Evolutionary conservation across 1,284 basidiomycete species (phyloP), one percentile per base, ranked within the genome.

Genomic region (Cystobasidium slooffiae): DNA sequence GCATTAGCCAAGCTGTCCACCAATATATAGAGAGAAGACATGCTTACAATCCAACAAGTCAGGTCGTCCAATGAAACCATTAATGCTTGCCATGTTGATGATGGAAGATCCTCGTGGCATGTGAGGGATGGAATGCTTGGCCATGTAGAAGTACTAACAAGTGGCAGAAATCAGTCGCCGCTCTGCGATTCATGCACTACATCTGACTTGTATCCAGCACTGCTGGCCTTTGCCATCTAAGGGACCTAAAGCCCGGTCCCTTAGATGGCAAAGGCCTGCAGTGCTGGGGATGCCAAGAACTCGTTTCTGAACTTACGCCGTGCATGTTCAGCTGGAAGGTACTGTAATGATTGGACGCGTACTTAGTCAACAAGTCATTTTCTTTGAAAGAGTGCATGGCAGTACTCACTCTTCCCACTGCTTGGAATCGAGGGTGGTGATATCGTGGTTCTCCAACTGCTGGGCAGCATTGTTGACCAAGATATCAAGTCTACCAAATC

Each of bases 381-480:
- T 31, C 31, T 31, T 2, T 31, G 31, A n/a, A 44, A 46, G 18
- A 51, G 43, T n/a, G 44, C 8, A 20, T 3, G 55, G 18, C 41
- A 82, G 81, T 87, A 88, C 16, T 85, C 85, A 66, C 67, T 86
- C 84, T 61, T 84, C 81, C 86, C 86, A 88, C 75, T 88, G 86
- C 75, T 86, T 83, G 8, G 83, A 82, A 12, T 82, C 77, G 7
- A 88, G 81, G 5, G 85, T 82, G 16, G 82, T 79, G 61, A 88
- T 82, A 74, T 85, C 82, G 14, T 82, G 79, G 74, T 86, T 83
- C 52, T 86, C 84, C 24, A 85, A 81, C 79, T 88, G 87, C 4
- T 86, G 86, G 0, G 84, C 86, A 64, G 86, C 85, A 79, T 88
- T 88, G 76, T 87, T 84, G 65, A 87, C 83, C 81, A 88, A 78